Base-by-base conservation (phyloP, 495 filamentous ascomycete species). In the Halenospora varia region DNA sequence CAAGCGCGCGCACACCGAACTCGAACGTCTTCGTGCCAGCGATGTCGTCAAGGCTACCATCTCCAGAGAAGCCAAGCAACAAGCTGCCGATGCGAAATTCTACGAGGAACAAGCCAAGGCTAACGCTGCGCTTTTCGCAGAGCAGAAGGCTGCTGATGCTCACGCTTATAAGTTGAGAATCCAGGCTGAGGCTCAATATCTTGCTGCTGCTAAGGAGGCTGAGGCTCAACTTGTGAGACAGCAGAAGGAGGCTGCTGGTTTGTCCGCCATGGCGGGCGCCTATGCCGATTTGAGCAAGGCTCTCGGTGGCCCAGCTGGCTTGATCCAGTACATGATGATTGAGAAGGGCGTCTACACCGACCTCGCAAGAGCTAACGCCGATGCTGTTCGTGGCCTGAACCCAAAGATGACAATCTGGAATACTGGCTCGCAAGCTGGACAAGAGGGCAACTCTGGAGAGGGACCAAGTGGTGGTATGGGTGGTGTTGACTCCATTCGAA, bases 391-490 rank as follows among this genome's bases (percentile, higher is more conserved):
- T 45, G 89, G 89, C 48, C 72, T 94, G 62, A 81, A 89, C 64
- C 89, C 89, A 53, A 94, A 92, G 83, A 94, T 94, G 71, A 90
- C 82, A 48, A 80, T 90, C 10, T 94, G 89, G 89, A 92, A 92
- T 69, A 92, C 89, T 26, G 88, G 86, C 19, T 67, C 68, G 35
- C 59, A 62, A 45, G 63, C 55, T 42, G 61, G 68, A 25, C 56
- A 55, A 10, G 66, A 61, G 35, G 69, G 70, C 48, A 73, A 75
- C 52, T 69, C 65, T 10, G 71, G 72, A 19, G 64, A 61, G 25
- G 47, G 18, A 56, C 48, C 26, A 58, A 62, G 54, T 9, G 24
- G 46, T 8, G 24, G 53, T 1, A 54, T 58, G 23, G 67, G 67
- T 23, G 72, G 62, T 15, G 71, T 61, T 9, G 69, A 60, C 10